Conservation (phyloP, 208 protist genomes). For the Acanthamoeba culbertsoni region DNA sequence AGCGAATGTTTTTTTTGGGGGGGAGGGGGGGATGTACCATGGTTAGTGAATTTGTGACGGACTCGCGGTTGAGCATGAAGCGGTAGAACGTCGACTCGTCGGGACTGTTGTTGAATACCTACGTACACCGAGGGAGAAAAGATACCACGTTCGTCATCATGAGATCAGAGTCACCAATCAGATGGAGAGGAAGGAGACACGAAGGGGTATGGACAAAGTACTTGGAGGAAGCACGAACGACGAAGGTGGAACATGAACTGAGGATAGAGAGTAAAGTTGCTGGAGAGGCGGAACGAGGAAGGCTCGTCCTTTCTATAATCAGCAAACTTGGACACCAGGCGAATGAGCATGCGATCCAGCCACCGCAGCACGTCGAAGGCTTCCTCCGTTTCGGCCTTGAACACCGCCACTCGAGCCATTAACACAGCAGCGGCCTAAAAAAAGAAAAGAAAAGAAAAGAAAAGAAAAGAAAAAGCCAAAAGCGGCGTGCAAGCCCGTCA, state of each 20-base stretch:
- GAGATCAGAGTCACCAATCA: neutral
- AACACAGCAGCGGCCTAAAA: slow-evolving; percentile 89
- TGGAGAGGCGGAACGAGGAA: slow-evolving; percentile 88
- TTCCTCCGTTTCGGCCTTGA: slow-evolving; percentile 95
- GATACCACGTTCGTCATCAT: no score
- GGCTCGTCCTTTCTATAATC: slow-evolving; percentile 92
- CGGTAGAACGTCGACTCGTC: slow-evolving; percentile 98
- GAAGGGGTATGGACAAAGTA: neutral
- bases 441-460: neutral
- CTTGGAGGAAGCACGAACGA: slow-evolving; percentile 93
- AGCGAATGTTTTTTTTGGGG: no score
- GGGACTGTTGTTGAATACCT: slow-evolving; percentile 96
- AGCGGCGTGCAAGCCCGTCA: neutral
- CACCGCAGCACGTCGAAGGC: slow-evolving; percentile 97
- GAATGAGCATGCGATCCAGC: slow-evolving; percentile 98
- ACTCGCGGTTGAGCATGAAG: slow-evolving; percentile 95
- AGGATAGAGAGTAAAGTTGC: slow-evolving; percentile 95
- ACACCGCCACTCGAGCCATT: slow-evolving; percentile 95
- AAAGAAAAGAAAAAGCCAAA: neutral
- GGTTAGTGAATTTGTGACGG: slow-evolving; percentile 89
- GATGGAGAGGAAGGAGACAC: slow-evolving; percentile 66
- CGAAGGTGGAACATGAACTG: slow-evolving; percentile 99
- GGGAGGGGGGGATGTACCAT: slow-evolving; percentile 66
- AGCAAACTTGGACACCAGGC: slow-evolving; percentile 95
- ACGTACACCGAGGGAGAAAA: neutral